Conservation (phyloP, 2,329 filamentous ascomycete species). For the Venturia aucupariae region DNA sequence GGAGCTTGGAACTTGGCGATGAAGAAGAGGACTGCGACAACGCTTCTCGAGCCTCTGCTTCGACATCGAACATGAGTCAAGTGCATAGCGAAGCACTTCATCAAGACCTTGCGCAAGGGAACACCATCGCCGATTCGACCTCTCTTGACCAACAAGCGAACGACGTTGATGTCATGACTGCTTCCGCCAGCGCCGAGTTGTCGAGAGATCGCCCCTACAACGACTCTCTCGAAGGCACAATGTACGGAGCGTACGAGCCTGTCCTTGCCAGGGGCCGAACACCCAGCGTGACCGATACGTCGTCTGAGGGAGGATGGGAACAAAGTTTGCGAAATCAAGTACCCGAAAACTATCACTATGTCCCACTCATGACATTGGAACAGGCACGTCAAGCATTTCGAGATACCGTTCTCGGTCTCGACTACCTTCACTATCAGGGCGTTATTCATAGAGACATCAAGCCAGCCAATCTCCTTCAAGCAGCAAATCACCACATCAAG, state of each 20-base stretch:
- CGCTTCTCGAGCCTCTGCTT: slow-evolving; percentile 28
- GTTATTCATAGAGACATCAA: slow-evolving; percentile 45
- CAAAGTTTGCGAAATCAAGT: slow-evolving; percentile 59
- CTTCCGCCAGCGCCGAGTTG: background rate
- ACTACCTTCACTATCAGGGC: slow-evolving; percentile 63
- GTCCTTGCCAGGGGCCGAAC: slow-evolving; percentile 53
- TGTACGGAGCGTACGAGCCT: slow-evolving; percentile 63
- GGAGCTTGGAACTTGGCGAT: slow-evolving; percentile 76
- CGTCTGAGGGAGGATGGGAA: slow-evolving; percentile 47
- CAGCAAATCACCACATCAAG: slow-evolving; percentile 76
- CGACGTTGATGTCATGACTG: background rate
- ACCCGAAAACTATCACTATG: slow-evolving; percentile 83
- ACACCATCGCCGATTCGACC: slow-evolving; percentile 12
- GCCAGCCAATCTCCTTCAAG: slow-evolving; percentile 78
- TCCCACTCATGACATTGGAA: slow-evolving; percentile 82
- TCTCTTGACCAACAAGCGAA: slow-evolving; percentile 20
- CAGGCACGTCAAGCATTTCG: slow-evolving; percentile 78
- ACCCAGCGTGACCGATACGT: slow-evolving; percentile 72
- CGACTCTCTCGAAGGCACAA: slow-evolving; percentile 55
- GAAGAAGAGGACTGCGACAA: slow-evolving; percentile 40
- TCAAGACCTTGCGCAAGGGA: slow-evolving; percentile 16
- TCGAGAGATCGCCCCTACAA: background rate
- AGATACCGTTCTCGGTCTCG: slow-evolving; percentile 84
- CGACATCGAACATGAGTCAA: slow-evolving; percentile 18
- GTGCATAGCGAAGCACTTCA: slow-evolving; percentile 19